phyloP scores from a whole-genome alignment of 2,329 filamentous ascomycete species.

The Diaporthe citrichinensis region DNA sequence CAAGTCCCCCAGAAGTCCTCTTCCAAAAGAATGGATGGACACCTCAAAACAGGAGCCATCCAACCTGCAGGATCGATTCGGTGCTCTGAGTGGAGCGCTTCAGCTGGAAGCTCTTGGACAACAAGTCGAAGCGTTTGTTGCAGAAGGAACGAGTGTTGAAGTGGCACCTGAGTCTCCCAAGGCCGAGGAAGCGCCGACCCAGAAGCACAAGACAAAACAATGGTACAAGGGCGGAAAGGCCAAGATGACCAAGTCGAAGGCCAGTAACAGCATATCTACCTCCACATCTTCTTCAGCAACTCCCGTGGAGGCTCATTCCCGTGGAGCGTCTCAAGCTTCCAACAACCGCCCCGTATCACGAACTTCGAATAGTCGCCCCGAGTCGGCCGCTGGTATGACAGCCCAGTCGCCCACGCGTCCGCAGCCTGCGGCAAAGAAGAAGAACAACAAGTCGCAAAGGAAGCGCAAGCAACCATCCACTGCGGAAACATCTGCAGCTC shows the following conservation, averaged over 20 bases:
- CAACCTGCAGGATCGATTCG: slow-evolving; percentile 20
- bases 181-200: background rate
- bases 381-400: background rate
- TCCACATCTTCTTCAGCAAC: slow-evolving; percentile 17
- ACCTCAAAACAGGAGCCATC: background rate
- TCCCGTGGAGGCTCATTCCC: background rate
- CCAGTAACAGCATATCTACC: background rate
- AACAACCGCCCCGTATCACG: background rate
- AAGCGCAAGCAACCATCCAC: slow-evolving; percentile 34
- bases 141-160: background rate
- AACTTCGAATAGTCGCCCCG: slow-evolving; percentile 5
- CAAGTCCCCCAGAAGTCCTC: slow-evolving; percentile 8
- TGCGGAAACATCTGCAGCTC: background rate
- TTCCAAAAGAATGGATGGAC: slow-evolving; percentile 28
- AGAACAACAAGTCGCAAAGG: slow-evolving; percentile 29
- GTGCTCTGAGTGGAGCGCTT: slow-evolving; percentile 9
- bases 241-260: slow-evolving; percentile 30
- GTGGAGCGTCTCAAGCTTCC: slow-evolving; percentile 6
- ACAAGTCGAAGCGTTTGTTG: background rate
- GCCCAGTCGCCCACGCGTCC: slow-evolving; percentile 10
- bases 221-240: background rate
- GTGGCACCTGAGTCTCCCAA: background rate
- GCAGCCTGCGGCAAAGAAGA: slow-evolving; percentile 27
- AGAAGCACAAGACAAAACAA: slow-evolving; percentile 1
- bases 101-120: background rate